Evolutionary conservation across 176 grass and related monocot species (phyloP).

Genomic region (Carex parvula): DNA sequence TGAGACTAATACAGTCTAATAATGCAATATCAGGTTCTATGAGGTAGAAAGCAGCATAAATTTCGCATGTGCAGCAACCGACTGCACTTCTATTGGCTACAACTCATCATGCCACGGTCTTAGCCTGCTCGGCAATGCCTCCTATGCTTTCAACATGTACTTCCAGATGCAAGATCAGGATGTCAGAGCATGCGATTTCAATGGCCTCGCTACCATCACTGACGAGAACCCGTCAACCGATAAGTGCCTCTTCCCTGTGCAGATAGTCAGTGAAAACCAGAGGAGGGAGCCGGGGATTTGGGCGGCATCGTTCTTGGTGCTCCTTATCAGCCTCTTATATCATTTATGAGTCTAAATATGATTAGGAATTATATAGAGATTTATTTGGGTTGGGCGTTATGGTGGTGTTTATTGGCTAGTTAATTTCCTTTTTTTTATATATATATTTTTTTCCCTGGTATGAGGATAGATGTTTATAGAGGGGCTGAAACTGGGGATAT

Average conservation of each 20-base stretch:
- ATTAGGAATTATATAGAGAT: slow-evolving; percentile 11
- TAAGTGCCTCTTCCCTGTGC: slow-evolving; percentile 29
- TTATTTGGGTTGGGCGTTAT: not conserved
- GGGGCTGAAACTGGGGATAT: not conserved
- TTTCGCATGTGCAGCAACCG: slow-evolving; percentile 58
- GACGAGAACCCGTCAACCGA: slow-evolving; percentile 20
- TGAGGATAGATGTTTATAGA: not conserved
- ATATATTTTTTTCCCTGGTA: not conserved
- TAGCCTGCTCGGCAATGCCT: slow-evolving; percentile 30
- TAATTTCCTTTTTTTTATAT: slow-evolving; percentile 3
- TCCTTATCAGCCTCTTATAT: slow-evolving; percentile 11
- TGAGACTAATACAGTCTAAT: not conserved
- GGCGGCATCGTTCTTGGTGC: not conserved
- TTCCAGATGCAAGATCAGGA: slow-evolving; percentile 35
- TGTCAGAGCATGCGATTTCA: slow-evolving; percentile 23
- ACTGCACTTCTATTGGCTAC: slow-evolving; percentile 70
- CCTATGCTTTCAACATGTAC: slow-evolving; percentile 32
- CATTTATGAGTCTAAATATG: slow-evolving; percentile 23
- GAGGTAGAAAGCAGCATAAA: slow-evolving; percentile 46
- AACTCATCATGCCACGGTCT: slow-evolving; percentile 39
- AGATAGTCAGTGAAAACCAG: slow-evolving; percentile 28
- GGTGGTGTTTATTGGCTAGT: slow-evolving; percentile 6
- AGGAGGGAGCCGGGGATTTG: not conserved
- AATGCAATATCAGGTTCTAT: slow-evolving; percentile 42
- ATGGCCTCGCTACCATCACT: slow-evolving; percentile 25